Base-by-base conservation (phyloP, 768 basidiomycete genomes). In the Psilocybe azurescens region DNA sequence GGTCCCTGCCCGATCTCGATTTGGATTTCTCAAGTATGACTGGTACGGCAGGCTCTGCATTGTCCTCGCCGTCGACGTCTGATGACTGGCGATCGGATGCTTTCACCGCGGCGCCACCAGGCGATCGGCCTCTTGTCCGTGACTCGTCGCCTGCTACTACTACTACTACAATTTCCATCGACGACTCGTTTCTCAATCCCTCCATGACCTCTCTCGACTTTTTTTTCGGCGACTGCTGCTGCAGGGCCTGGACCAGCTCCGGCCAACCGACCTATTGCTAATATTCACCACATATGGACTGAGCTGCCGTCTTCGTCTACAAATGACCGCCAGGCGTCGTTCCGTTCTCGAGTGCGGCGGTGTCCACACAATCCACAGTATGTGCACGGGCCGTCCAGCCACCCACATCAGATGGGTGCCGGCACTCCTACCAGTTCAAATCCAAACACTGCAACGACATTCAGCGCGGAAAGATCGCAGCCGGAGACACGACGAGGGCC, bases 11-110 rank as follows among this genome's bases (percentile, higher is more conserved):
- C 30, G 32, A 53, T 38, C 52, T 53, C 29, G 55, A 56, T 18
- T 18, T 46, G 55, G 41, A 47, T 56, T 56, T 56, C 11, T 46
- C 55, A 29, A 46, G 24, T 11, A 30, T 56, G 55, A 41, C 41
- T 41, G 55, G 55, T n/a, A 44, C 41, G 41, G 55, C 41, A 9
- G 55, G 55, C 14, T 56, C 55, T 8, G 8, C 55, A 3, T 1
- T 39, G 24, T 56, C 55, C 7, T 44, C 55, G 18, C 46, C 55
- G 39, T 56, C 55, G 28, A 18, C 14, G 9, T 18, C 41, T 30
- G n/a, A 20, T 16, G 55, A 44, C 20, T 47, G 41, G 41, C 24
- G 36, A 14, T 13, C 32, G 53, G 33, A 54, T 5, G 13, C 38
- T 14, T 47, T 46, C 41, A 11, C 44, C 6, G 39, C 50, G 29